phyloP scores from a whole-genome alignment of 2,329 filamentous ascomycete species.

The Aureobasidium sp. region DNA sequence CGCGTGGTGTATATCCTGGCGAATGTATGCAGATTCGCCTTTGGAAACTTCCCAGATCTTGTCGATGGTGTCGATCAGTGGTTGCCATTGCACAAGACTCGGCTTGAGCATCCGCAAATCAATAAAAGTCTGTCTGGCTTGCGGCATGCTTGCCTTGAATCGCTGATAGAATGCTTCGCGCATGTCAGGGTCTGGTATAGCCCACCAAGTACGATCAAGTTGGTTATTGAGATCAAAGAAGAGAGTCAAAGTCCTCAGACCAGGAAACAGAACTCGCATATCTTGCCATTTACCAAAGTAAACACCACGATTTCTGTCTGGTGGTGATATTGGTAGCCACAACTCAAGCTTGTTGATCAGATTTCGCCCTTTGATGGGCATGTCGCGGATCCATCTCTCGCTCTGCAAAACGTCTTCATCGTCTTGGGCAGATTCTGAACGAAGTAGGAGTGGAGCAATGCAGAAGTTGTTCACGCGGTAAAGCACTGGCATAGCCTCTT shows the following conservation, averaged over 20 bases:
- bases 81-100: not conserved
- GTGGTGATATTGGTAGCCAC: not conserved
- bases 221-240: not conserved
- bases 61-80: not conserved
- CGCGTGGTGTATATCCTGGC: not conserved
- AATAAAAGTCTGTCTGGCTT: not conserved
- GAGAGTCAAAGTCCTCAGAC: not conserved
- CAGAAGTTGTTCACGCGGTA: constrained; percentile 7
- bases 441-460: not conserved
- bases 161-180: not conserved
- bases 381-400: not conserved
- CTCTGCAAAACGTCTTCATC: not conserved
- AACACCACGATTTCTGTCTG: not conserved
- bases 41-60: not conserved
- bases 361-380: constrained; percentile 5
- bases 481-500: constrained; percentile 4
- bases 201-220: not conserved
- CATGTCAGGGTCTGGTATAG: not conserved
- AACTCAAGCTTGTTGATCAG: not conserved
- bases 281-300: not conserved
- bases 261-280: not conserved
- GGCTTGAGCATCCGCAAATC: not conserved
- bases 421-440: not conserved
- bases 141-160: not conserved
- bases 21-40: not conserved